Conservation (phyloP, 257 asterid species). For the Prunella vulgaris region DNA sequence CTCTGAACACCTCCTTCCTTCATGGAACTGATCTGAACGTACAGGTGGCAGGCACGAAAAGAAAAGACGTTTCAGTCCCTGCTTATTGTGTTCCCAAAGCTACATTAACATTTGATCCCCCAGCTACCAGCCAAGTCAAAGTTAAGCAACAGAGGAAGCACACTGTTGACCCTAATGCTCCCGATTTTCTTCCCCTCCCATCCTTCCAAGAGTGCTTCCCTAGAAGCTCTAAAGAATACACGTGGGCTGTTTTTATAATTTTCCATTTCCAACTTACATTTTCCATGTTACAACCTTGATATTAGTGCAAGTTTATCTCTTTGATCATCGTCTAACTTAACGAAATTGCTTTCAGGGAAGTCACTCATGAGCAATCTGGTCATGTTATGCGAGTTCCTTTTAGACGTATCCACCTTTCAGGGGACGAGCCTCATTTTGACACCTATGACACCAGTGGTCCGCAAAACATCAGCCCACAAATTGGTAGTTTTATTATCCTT, state of each 20-base stretch:
- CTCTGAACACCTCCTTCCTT: conserved; percentile 44
- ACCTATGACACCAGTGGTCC: conserved; percentile 98
- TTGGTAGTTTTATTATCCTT: conserved; percentile 40
- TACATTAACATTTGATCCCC: conserved; percentile 74
- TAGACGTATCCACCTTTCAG: conserved; percentile 77
- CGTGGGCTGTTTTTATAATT: conserved; percentile 32
- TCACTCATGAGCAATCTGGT: conserved; percentile 73
- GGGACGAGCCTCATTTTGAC: conserved; percentile 90
- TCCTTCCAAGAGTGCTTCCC: conserved; percentile 95
- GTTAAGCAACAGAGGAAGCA: conserved; percentile 61
- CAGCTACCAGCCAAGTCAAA: conserved; percentile 42
- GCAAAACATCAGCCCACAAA: conserved; percentile 59
- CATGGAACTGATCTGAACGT: conserved; percentile 47
- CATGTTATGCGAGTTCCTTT: conserved; percentile 76
- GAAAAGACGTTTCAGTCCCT: conserved; percentile 32
- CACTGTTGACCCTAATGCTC: conserved; percentile 87
- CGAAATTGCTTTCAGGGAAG: conserved; percentile 59
- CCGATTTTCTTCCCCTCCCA: conserved; percentile 90
- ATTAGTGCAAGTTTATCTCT: neutral
- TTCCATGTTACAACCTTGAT: conserved; percentile 2
- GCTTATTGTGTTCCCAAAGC: conserved; percentile 44
- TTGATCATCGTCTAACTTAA: conserved; percentile 1
- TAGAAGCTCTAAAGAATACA: conserved; percentile 79
- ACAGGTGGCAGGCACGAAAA: conserved; percentile 23
- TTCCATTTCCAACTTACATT: neutral